These are phyloP conservation scores for Penicillium sp. DNA, from an alignment of 2,329 filamentous ascomycete species.

Conservation along the genomic window DNA sequence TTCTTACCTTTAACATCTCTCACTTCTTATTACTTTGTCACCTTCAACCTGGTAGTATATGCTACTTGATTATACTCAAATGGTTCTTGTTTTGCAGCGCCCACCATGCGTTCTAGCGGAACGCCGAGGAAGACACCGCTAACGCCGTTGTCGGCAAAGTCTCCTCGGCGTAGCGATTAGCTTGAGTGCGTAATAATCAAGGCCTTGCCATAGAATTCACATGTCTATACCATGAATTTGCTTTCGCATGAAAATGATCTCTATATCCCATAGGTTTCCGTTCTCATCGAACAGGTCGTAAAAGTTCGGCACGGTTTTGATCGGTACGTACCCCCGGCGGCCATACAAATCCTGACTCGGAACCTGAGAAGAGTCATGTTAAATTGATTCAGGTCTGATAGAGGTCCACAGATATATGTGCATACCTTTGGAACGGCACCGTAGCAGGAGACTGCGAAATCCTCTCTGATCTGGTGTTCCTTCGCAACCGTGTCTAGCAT, in stretches of 20 bases:
- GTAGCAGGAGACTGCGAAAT: slow-evolving; percentile 11
- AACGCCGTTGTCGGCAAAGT: too few relatives aligned
- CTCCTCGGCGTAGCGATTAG: too few relatives aligned
- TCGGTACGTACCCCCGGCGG: slow-evolving; percentile 17
- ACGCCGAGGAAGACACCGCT: too few relatives aligned
- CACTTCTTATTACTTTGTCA: too few relatives aligned
- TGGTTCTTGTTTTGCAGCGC: too few relatives aligned
- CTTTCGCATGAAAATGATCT: slow-evolving; percentile 22
- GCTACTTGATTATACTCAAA: too few relatives aligned
- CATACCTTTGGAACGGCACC: slow-evolving; percentile 16
- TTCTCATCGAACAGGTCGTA: slow-evolving; percentile 12
- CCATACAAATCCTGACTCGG: slow-evolving; percentile 21
- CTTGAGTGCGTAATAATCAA: too few relatives aligned
- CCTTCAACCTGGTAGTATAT: too few relatives aligned
- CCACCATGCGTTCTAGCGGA: too few relatives aligned
- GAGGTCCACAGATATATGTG: neutral
- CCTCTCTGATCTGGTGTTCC: slow-evolving; percentile 11
- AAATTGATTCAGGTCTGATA: neutral
- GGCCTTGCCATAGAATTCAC: neutral
- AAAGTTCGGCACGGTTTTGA: slow-evolving; percentile 16
- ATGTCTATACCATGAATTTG: slow-evolving; percentile 7
- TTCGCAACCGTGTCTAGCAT: slow-evolving; percentile 12
- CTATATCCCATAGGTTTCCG: slow-evolving; percentile 15
- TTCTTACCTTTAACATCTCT: too few relatives aligned
- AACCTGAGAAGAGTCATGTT: slow-evolving; percentile 4